Percentiles rank a stretch among this genome's conserved stretches.
Evolutionary conservation across 1,284 basidiomycete species (phyloP).

Genomic region (Exobasidium rhododendri): DNA sequence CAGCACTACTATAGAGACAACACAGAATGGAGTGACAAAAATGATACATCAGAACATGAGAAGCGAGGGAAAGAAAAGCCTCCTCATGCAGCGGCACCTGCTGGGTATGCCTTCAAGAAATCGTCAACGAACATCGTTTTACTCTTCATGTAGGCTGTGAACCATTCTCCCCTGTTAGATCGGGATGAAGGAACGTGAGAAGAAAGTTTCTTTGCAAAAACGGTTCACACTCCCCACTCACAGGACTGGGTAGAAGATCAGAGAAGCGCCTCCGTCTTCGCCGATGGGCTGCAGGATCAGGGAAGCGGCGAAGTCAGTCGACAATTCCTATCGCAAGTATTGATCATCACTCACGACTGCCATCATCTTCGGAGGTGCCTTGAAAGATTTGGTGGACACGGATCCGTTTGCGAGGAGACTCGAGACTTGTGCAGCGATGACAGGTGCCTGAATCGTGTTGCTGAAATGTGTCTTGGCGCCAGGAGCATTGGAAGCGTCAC

Average conservation of each 20-base stretch:
- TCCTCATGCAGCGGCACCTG: no score
- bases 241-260: constrained; percentile 1
- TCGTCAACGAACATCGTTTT: constrained; percentile 24
- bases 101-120: constrained; percentile 21
- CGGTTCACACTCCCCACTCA: no score
- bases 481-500: constrained; percentile 37
- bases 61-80: no score
- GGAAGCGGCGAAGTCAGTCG: constrained; percentile 4
- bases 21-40: no score
- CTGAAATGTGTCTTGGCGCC: constrained; percentile 32
- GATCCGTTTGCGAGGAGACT: constrained; percentile 4
- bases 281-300: constrained; percentile 32
- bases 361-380: constrained; percentile 11
- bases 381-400: constrained; percentile 13
- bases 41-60: no score
- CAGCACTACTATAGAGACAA: no score
- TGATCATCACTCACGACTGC: constrained; percentile 10
- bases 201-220: no score
- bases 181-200: constrained; percentile 15
- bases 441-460: constrained; percentile 23
- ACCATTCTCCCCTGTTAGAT: constrained; percentile 23
- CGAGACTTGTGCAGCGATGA: constrained; percentile 16
- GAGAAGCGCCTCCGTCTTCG: constrained; percentile 22
- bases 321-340: neutral
- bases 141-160: constrained; percentile 27